Base-by-base conservation (phyloP, 208 protist species). In the Acanthamoeba quina region DNA sequence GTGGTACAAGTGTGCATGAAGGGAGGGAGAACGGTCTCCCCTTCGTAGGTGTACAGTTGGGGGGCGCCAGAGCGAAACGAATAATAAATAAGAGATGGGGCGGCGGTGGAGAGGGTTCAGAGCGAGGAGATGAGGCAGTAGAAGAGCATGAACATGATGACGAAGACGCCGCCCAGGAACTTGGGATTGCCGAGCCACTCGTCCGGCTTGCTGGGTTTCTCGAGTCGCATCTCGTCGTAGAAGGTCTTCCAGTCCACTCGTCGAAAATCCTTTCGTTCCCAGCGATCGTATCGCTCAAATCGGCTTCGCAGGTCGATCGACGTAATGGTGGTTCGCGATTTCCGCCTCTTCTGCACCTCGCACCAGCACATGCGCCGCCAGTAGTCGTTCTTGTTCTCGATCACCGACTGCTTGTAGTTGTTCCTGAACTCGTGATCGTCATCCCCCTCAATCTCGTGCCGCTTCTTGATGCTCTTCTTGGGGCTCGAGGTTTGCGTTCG, bases 351-450 rank as follows among this genome's bases (percentile, higher is more conserved):
- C 31, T 78, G 68, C 34, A 78, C 37, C 68, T 78, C 68, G 68
- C 68, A 78, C 68, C 68, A 78, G 68, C 68, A 78, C 68, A 78
- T 78, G 24, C 68, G n/a, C 2, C 68, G 68, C 68, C 68, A 78
- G 68, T 78, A 78, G 68, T 78, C 68, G 37, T 44, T 78, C 31
- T 78, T 78, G 68, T 78, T 78, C 68, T 78, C 68, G 31, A 78
- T 47, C 34, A 78, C 37, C 13, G 68, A 78, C 68, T 78, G 34
- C 37, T 47, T 34, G 37, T 78, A 78, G 31, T 78, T 47, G 68
- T 78, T 78, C 31, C 37, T 31, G 68, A 78, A 78, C 11, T 78
- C 68, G 31, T 78, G 34, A 3, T 47, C 34, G 19, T 78, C 68
- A 19, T 49, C 37, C 21, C 37, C 37, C 13, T 49, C 34, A 9